phyloP scores from a whole-genome alignment of 345 rosid species.

The Acer campestre region DNA sequence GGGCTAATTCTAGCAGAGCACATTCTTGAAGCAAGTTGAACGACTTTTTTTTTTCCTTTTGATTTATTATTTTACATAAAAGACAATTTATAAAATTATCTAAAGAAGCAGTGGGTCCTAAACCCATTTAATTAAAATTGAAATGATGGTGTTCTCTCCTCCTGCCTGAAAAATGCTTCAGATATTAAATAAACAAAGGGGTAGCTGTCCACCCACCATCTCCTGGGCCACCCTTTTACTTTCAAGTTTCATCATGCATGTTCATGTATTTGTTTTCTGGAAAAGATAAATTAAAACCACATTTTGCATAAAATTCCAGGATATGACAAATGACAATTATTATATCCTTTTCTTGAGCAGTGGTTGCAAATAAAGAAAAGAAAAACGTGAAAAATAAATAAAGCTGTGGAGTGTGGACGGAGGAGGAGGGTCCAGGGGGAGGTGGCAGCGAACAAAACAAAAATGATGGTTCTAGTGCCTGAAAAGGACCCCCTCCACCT shows the following conservation, averaged over 20 bases:
- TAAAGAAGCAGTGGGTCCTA: not conserved
- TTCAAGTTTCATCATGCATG: not conserved
- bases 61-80: not conserved
- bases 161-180: not conserved
- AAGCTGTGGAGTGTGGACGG: not conserved
- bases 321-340: not conserved
- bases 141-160: too few species aligned
- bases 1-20: too few species aligned
- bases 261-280: too few species aligned
- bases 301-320: not conserved
- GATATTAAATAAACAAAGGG: not conserved
- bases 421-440: not conserved
- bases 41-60: too few species aligned
- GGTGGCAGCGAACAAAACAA: not conserved
- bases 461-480: not conserved
- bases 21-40: too few species aligned
- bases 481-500: not conserved
- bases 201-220: not conserved
- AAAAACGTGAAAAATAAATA: not conserved
- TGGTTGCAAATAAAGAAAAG: not conserved
- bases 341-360: not conserved
- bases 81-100: not conserved
- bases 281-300: too few species aligned
- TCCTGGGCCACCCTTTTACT: not conserved
- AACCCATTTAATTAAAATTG: not conserved